Conservation (phyloP, 1,284 basidiomycete genomes). For the Prillingera fragicola region DNA sequence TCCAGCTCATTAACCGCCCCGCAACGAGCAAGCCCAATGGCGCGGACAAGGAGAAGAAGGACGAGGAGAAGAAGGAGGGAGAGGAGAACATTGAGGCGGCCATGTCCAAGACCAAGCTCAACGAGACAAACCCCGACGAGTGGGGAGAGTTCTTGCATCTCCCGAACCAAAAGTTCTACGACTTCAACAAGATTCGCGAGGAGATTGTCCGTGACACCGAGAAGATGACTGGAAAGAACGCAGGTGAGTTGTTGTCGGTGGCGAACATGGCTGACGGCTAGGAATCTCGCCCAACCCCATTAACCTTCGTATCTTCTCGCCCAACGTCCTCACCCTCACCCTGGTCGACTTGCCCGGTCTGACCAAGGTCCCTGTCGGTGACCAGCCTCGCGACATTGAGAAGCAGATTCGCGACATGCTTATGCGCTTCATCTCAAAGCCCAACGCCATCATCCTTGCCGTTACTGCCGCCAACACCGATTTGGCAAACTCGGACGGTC, state of each 20-base stretch:
- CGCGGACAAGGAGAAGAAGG: conserved; percentile 15
- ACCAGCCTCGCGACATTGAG: conserved; percentile 96
- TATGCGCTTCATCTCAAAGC: conserved; percentile 89
- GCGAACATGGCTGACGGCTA: conserved; percentile 14
- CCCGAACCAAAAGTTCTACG: conserved; percentile 93
- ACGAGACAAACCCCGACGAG: conserved; percentile 78
- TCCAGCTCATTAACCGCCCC: conserved; percentile 87
- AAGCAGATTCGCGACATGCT: conserved; percentile 97
- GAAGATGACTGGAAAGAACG: conserved; percentile 95
- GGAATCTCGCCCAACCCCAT: conserved; percentile 94
- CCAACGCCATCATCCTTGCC: conserved; percentile 75
- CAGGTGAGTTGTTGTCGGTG: conserved; percentile 49
- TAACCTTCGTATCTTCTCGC: conserved; percentile 93
- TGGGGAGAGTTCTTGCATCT: conserved; percentile 99
- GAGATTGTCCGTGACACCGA: conserved; percentile 97
- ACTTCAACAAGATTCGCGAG: conserved; percentile 92
- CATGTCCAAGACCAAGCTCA: conserved; percentile 34
- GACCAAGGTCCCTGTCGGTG: conserved; percentile 90
- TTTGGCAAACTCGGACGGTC: conserved; percentile 94
- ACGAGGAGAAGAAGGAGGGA: conserved; percentile 22
- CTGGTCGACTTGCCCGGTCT: conserved; percentile 95
- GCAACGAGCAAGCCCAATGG: conserved; percentile 55
- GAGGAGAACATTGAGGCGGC: conserved; percentile 24
- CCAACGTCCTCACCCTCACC: conserved; percentile 92
- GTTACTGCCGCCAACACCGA: conserved; percentile 95